A percentile compares a stretch with the other conserved stretches of the same genome.
Evolutionary conservation across 176 grass and related monocot species (phyloP).

Genomic region (Avena sativa): DNA sequence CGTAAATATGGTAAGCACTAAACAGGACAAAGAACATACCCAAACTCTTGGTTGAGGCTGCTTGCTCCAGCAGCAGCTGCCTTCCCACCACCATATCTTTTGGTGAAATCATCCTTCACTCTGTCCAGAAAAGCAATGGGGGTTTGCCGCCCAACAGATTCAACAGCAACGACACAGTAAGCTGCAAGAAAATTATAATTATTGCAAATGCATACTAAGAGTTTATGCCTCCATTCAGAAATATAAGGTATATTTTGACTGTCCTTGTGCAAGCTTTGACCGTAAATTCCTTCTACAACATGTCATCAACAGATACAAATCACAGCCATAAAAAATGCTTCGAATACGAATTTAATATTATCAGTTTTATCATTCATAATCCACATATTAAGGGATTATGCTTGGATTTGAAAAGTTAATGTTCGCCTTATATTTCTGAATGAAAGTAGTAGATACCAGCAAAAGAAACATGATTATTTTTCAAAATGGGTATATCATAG

Average conservation of each 20-base stretch:
- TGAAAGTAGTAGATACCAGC: background rate
- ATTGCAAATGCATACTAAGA: slow-evolving; percentile 3
- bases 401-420: background rate
- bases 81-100: slow-evolving; percentile 91
- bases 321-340: background rate
- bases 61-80: slow-evolving; percentile 79
- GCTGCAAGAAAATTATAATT: slow-evolving; percentile 56
- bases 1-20: background rate
- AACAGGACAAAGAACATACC: slow-evolving; percentile 42
- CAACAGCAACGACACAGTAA: slow-evolving; percentile 92
- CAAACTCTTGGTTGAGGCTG: slow-evolving; percentile 83
- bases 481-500: background rate
- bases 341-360: background rate
- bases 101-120: slow-evolving; percentile 89
- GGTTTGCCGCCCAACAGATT: slow-evolving; percentile 88
- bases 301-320: background rate
- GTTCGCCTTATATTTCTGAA: background rate
- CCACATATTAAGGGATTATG: background rate
- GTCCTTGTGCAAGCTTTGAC: background rate
- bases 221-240: background rate
- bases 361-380: no score
- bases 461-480: background rate
- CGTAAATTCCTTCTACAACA: background rate
- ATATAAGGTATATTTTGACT: background rate
- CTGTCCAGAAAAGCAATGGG: slow-evolving; percentile 91